These are phyloP conservation scores for Eutypella sp. DNA, from an alignment of 2,329 filamentous ascomycete genomes.

Conservation along the genomic window DNA sequence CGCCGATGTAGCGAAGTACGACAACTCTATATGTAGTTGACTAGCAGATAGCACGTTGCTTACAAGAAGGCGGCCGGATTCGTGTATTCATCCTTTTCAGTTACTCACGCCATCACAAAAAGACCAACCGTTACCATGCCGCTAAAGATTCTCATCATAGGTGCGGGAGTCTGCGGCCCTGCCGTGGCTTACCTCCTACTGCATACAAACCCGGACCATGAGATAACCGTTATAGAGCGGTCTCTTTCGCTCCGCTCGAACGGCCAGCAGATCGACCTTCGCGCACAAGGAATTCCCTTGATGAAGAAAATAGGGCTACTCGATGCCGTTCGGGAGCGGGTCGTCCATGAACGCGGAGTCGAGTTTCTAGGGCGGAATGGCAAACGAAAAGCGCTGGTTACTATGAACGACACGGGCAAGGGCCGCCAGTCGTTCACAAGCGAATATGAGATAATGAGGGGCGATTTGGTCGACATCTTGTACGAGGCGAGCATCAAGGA, in stretches of 20 bases:
- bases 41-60: too few relatives aligned
- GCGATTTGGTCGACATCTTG: conserved; percentile 47
- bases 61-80: not conserved
- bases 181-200: conserved; percentile 38
- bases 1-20: too few relatives aligned
- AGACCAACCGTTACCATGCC: conserved; percentile 11
- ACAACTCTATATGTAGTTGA: too few relatives aligned
- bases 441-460: conserved; percentile 58
- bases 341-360: conserved; percentile 44
- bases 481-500: conserved; percentile 33
- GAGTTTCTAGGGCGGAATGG: conserved; percentile 38
- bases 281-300: conserved; percentile 35
- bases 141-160: conserved; percentile 43
- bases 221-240: conserved; percentile 41
- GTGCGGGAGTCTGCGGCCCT: conserved; percentile 41
- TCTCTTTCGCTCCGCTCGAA: conserved; percentile 29
- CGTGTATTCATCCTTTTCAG: not conserved
- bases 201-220: conserved; percentile 28
- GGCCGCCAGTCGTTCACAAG: conserved; percentile 42
- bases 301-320: conserved; percentile 36
- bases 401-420: conserved; percentile 34
- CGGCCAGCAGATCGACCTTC: conserved; percentile 43
- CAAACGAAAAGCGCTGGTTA: conserved; percentile 33
- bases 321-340: conserved; percentile 27
- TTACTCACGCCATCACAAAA: not conserved